Conservation (phyloP, 2,329 filamentous ascomycete genomes). For the Lachnellula subtilissima region DNA sequence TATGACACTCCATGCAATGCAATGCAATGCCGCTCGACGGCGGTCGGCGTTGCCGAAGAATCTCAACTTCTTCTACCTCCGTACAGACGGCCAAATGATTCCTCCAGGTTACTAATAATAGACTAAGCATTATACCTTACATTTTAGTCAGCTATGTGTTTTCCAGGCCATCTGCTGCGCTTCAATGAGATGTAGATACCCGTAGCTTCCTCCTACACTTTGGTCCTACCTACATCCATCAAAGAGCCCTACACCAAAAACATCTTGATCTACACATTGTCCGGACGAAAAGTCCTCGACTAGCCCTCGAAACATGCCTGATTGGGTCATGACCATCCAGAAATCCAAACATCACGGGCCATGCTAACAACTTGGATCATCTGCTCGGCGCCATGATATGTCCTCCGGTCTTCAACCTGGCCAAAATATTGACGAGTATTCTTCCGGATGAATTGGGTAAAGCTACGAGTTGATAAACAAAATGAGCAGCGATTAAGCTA, state of each 20-base stretch:
- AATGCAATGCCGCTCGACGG: too few relatives aligned
- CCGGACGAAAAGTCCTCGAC: constrained; percentile 46
- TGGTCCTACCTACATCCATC: neutral
- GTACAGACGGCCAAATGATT: too few relatives aligned
- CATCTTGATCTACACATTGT: constrained; percentile 38
- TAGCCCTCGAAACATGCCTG: constrained; percentile 57
- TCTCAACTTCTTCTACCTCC: too few relatives aligned
- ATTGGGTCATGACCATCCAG: constrained; percentile 52
- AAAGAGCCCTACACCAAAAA: constrained; percentile 10
- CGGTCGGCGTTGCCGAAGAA: too few relatives aligned
- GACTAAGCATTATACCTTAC: too few relatives aligned
- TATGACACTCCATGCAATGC: too few relatives aligned
- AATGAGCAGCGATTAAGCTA: constrained; percentile 60
- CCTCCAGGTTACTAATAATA: too few relatives aligned
- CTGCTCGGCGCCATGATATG: constrained; percentile 56
- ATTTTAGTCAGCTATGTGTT: too few relatives aligned
- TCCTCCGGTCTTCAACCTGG: constrained; percentile 51
- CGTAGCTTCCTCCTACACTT: neutral
- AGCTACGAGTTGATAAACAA: constrained; percentile 53
- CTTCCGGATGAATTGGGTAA: constrained; percentile 48
- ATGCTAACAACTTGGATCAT: constrained; percentile 51
- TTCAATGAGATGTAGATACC: neutral
- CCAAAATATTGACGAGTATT: constrained; percentile 43
- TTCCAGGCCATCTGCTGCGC: neutral
- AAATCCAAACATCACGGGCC: constrained; percentile 47